A percentile compares a stretch with the other conserved stretches of the same genome.
These are phyloP conservation scores for Colletotrichum sp. DNA, from an alignment of 2,329 filamentous ascomycete genomes.

Conservation along the genomic window DNA sequence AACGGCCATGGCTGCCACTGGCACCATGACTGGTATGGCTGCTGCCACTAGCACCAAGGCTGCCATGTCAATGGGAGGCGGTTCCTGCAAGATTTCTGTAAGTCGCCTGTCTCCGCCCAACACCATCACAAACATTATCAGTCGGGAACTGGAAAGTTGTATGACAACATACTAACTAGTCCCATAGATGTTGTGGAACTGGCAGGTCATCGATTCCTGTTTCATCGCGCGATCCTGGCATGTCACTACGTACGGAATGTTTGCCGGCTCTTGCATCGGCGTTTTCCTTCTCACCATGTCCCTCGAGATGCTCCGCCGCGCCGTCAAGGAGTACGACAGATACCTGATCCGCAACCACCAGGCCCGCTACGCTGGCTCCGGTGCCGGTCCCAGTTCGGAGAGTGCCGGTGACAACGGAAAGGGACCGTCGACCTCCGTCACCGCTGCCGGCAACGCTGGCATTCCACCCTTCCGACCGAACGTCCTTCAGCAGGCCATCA, in stretches of 20 bases:
- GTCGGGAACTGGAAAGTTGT: background rate
- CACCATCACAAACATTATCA: slow-evolving; percentile 2
- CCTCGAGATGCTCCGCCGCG: slow-evolving; percentile 75
- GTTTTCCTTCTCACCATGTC: slow-evolving; percentile 74
- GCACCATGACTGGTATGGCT: slow-evolving; percentile 8
- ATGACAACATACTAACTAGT: slow-evolving; percentile 10
- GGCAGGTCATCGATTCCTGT: slow-evolving; percentile 27
- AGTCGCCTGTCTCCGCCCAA: slow-evolving; percentile 25
- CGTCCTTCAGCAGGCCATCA: slow-evolving; percentile 66
- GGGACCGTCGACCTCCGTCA: slow-evolving; percentile 5
- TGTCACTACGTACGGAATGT: slow-evolving; percentile 71
- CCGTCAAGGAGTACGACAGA: slow-evolving; percentile 74
- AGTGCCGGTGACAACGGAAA: background rate
- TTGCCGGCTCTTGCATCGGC: slow-evolving; percentile 81
- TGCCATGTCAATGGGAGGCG: slow-evolving; percentile 24
- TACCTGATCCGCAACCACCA: slow-evolving; percentile 60
- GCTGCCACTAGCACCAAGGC: slow-evolving; percentile 7
- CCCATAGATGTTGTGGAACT: slow-evolving; percentile 78
- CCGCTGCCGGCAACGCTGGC: background rate
- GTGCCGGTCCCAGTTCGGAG: slow-evolving; percentile 3
- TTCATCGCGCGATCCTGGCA: slow-evolving; percentile 59
- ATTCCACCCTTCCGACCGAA: slow-evolving; percentile 57
- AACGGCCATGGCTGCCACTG: slow-evolving; percentile 9
- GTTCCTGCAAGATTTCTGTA: slow-evolving; percentile 46
- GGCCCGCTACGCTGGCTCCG: slow-evolving; percentile 24